Evolutionary conservation across 2,329 filamentous ascomycete genomes (phyloP), one percentile per base, ranked within the genome.

Genomic region (Aspergillus costaricaensis): DNA sequence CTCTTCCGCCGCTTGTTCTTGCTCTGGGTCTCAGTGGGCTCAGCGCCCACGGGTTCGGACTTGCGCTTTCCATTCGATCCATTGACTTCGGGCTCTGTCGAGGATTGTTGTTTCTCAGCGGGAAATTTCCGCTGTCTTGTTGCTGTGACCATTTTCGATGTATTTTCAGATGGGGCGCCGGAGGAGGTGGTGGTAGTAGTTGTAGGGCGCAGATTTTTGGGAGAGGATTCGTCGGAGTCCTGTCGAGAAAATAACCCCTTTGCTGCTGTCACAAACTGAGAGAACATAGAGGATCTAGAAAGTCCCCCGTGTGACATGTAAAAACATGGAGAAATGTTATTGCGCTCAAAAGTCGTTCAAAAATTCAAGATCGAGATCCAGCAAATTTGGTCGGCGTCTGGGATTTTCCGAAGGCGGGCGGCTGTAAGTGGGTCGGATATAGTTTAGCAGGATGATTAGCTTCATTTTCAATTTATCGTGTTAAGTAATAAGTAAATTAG

Each of bases 211-310:
- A 17, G 53, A 58, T 59, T 49, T 39, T 60, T 58, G 55, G 57
- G 43, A 19, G 55, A 53, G 43, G 47, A 39, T 52, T 68, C 64
- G 55, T 70, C 60, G 60, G 70, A 63, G 25, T 75, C 70, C 51
- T 69, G 68, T 68, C 69, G 72, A 64, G 69, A 64, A 61, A 78
- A 77, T 64, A 79, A 63, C 66, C 76, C 75, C 67, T 76, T 77
- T 61, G 77, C 77, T 62, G 75, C 75, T 53, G 74, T 78, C 55
- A 79, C 72, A 57, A 79, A 47, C 38, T 79, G 71, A 51, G 76
- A 74, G 60, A 79, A 77, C 77, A 79, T 79, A 75, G 67, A 72
- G 67, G 57, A 55, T 56, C 32, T n/a, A 56, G 52, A 54, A 30
- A 47, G 52, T 25, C 43, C 30, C 32, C 50, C 50, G 50, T 53